phyloP scores from a whole-genome alignment of 139 green algal species.

The Klebsormidium nitens region DNA sequence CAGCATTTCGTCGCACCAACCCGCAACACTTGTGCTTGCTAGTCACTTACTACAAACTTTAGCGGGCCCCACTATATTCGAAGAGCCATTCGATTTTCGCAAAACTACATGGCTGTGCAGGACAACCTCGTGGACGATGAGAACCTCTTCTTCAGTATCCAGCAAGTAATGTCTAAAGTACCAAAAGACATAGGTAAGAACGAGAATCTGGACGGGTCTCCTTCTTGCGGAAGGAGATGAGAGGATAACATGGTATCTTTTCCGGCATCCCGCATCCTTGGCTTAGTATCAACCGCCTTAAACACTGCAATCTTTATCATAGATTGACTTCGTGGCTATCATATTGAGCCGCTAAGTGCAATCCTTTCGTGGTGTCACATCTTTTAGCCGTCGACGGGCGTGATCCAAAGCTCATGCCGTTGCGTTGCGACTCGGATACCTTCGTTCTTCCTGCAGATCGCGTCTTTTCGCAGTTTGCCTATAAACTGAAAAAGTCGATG shows the following conservation, averaged over 20 bases:
- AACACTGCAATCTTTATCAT: too few species aligned
- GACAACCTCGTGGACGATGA: slow-evolving; percentile 48
- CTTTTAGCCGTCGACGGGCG: too few species aligned
- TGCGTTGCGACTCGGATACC: too few species aligned
- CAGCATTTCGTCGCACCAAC: slow-evolving; percentile 7
- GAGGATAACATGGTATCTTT: too few species aligned
- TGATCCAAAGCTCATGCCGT: too few species aligned
- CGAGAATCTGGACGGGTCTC: too few species aligned
- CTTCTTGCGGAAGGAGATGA: too few species aligned
- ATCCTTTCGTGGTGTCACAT: too few species aligned
- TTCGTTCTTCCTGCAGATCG: slow-evolving; percentile 27
- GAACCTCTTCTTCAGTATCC: slow-evolving; percentile 12
- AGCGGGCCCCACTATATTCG: slow-evolving; percentile 47
- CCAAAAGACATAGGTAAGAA: slow-evolving; percentile 35
- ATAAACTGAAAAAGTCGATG: slow-evolving; percentile 18
- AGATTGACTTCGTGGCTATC: neutral
- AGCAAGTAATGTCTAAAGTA: slow-evolving; percentile 24
- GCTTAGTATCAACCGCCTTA: too few species aligned
- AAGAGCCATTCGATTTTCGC: too few species aligned
- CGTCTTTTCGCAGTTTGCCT: slow-evolving; percentile 31
- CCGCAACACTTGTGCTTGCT: neutral
- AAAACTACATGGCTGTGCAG: too few species aligned
- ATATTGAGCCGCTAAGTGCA: neutral
- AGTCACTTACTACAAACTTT: neutral
- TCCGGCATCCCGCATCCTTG: too few species aligned